Evolutionary conservation across 2,329 filamentous ascomycete species (phyloP), one percentile per base, ranked within the genome.

Genomic region (Claviceps sorghi): DNA sequence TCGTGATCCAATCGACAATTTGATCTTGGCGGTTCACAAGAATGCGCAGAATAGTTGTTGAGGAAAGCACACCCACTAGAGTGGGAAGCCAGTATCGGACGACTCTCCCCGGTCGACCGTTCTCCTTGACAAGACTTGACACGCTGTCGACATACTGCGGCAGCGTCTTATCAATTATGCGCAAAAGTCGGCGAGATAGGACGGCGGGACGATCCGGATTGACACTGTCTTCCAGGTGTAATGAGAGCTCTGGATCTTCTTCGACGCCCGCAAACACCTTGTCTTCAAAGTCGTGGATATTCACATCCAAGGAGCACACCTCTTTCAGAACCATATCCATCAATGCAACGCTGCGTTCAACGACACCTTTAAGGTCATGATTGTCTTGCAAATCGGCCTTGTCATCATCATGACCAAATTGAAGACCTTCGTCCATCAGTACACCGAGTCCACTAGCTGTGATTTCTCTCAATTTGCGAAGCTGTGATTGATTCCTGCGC

Each of bases 11-110:
- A 47, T 80, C 75, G 29, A 87, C 58, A 21, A 98, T 84, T 58
- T 91, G 86, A 21, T 84, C 84, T 60, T 80, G 81, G 50, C 83
- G 78, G 62, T 84, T 87, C 55, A 86, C 74, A 32, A 94, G 68
- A 40, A 97, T 79, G 22, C 83, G 83, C 17, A 97, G 72, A n/a
- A 95, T 75, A 0, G 90, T 95, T 17, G 86, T 90, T 0, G 88
- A 91, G 0, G 90, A 96, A 11, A 95, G 71, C 2, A 96, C 64
- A 1, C 88, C 76, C 9, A 80, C 67, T 1, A 80, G 76, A 0
- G 80, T 78, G 1, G 90, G 88, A 5, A 96, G 73, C 93, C 93
- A 98, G 68, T 95, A 97, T 48, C 93, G 81, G 3, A 94, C 75
- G 5, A 93, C 61, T 41, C 72, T 71, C 4, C 85, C 81, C 0